These are phyloP conservation scores for Yamadazyma scolyti DNA, from an alignment of 805 yeast genomes.

Conservation along the genomic window DNA sequence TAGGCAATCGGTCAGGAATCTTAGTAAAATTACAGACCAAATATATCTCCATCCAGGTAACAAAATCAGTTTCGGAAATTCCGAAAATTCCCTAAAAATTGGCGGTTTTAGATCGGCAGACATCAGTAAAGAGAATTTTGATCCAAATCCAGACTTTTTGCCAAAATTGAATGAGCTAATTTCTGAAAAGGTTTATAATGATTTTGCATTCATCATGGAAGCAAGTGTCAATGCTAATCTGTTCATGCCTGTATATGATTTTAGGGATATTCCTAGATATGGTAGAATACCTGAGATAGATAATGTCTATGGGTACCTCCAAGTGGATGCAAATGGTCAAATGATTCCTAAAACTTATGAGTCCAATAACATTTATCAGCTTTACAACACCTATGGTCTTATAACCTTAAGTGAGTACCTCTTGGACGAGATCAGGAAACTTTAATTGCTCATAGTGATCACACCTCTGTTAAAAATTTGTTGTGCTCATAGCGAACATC, in stretches of 20 bases:
- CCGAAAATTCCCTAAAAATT: slow-evolving; percentile 6
- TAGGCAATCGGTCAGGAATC: too few relatives aligned
- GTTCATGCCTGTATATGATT: slow-evolving; percentile 70
- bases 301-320: slow-evolving; percentile 67
- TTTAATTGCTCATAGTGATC: too few relatives aligned
- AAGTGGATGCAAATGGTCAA: slow-evolving; percentile 50
- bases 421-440: slow-evolving; percentile 31
- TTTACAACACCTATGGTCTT: slow-evolving; percentile 31
- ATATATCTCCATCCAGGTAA: slow-evolving; percentile 9
- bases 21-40: slow-evolving; percentile 10
- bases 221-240: slow-evolving; percentile 49
- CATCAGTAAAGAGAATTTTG: slow-evolving; percentile 6
- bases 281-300: slow-evolving; percentile 70
- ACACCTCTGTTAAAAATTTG: too few relatives aligned
- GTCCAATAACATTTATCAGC: slow-evolving; percentile 54
- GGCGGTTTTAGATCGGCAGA: slow-evolving; percentile 7
- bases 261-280: slow-evolving; percentile 59
- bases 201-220: slow-evolving; percentile 53
- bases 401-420: slow-evolving; percentile 51
- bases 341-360: slow-evolving; percentile 57
- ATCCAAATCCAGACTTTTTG: slow-evolving; percentile 27
- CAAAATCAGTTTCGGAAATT: slow-evolving; percentile 8
- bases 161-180: slow-evolving; percentile 23
- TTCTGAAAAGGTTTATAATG: slow-evolving; percentile 28
- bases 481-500: too few relatives aligned